Conservation (phyloP, 2,329 filamentous ascomycete species). For the Neonectria magnoliae region DNA sequence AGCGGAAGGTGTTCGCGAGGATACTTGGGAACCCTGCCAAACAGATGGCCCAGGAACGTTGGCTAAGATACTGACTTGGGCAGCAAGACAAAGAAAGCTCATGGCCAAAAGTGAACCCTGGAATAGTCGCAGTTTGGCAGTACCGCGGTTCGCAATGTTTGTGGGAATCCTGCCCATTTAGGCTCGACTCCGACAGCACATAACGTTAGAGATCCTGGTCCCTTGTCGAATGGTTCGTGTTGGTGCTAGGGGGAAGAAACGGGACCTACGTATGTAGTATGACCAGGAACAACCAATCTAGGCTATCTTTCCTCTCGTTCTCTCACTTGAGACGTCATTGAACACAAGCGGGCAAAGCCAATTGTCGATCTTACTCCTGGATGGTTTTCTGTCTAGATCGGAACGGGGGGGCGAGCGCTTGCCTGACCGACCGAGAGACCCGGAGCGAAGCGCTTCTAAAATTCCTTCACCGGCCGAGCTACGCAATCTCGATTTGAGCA, state of each 20-base stretch:
- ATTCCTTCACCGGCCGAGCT: conserved; percentile 11
- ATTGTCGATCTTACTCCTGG: background rate
- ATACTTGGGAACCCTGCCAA: conserved; percentile 1
- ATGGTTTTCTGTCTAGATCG: background rate
- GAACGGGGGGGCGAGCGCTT: background rate
- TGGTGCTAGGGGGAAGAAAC: background rate
- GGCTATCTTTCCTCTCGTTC: background rate
- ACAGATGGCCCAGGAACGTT: background rate
- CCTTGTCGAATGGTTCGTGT: conserved; percentile 7
- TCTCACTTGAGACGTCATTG: background rate
- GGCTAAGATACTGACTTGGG: background rate
- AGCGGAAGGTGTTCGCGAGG: conserved; percentile 13
- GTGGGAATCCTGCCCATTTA: conserved; percentile 6
- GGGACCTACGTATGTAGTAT: no score
- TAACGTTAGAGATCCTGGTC: background rate
- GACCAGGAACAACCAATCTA: background rate
- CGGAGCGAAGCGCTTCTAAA: background rate
- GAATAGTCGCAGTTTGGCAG: background rate
- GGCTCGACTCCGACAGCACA: conserved; percentile 7
- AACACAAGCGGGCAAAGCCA: background rate
- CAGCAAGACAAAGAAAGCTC: background rate
- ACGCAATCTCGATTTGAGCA: conserved; percentile 20
- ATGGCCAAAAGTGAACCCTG: background rate
- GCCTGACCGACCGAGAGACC: background rate
- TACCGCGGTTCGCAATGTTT: conserved; percentile 1